Conservation (phyloP, 495 filamentous ascomycete genomes). For the Penicillium coprophilum region DNA sequence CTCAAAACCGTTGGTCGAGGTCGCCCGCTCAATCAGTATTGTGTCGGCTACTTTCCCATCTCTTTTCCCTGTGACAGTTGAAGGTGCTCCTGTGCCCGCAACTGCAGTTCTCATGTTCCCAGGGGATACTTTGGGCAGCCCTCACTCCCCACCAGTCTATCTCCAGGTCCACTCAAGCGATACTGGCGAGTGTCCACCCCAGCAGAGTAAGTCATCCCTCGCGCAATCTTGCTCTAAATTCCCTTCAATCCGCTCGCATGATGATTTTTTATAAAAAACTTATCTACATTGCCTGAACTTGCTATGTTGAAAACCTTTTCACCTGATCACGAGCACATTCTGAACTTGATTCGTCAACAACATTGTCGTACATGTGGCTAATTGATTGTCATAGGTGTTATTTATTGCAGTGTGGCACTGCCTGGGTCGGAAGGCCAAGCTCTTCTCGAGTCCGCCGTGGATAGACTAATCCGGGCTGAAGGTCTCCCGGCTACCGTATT, state of each 20-base stretch:
- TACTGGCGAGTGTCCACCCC: slow-evolving; percentile 80
- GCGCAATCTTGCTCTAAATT: slow-evolving; percentile 2
- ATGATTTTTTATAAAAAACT: slow-evolving; percentile 73
- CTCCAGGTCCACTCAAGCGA: slow-evolving; percentile 78
- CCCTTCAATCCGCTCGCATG: slow-evolving; percentile 56
- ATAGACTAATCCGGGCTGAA: slow-evolving; percentile 47
- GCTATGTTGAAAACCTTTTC: slow-evolving; percentile 66
- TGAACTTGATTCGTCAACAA: slow-evolving; percentile 15
- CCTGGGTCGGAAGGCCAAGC: slow-evolving; percentile 37
- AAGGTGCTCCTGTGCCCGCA: slow-evolving; percentile 72
- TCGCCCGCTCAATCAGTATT: slow-evolving; percentile 56
- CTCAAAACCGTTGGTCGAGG: slow-evolving; percentile 24
- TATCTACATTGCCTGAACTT: slow-evolving; percentile 99
- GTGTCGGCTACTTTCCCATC: slow-evolving; percentile 63
- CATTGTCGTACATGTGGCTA: slow-evolving; percentile 39
- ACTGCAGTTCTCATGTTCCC: slow-evolving; percentile 75
- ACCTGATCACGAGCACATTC: slow-evolving; percentile 65
- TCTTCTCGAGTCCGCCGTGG: slow-evolving; percentile 55
- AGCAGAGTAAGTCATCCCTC: slow-evolving; percentile 73
- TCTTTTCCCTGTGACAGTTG: slow-evolving; percentile 68
- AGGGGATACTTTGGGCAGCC: slow-evolving; percentile 42
- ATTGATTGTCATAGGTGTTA: slow-evolving; percentile 57
- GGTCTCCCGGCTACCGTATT: slow-evolving; percentile 44
- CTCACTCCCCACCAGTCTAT: slow-evolving; percentile 60
- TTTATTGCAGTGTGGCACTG: slow-evolving; percentile 59